Base-by-base conservation (phyloP, 306 rosid genomes). In the Biancaea sappan region DNA sequence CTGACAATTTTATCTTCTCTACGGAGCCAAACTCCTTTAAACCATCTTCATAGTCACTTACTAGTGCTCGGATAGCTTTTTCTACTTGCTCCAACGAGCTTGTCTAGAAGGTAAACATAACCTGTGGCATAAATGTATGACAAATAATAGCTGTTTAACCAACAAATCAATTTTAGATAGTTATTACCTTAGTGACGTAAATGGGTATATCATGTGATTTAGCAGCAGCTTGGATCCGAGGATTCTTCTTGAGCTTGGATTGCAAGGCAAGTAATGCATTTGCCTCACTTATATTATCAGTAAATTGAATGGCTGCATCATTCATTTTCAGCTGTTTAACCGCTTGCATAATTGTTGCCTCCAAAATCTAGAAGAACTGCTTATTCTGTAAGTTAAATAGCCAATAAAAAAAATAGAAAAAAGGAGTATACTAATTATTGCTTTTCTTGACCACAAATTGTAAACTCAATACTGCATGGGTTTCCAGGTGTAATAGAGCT, bases 201-300 rank as follows among this genome's bases (percentile, higher is more conserved):
- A 92, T 77, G 26, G 96, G 96, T 75, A 86, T 84, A 77, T 77
- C 88, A 64, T 77, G 91, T 82, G 99, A 92, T 75, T 77, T 92
- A n/a, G 90, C 92, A 78, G 92, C 99, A 78, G 96, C 88, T 84
- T 92, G 99, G 78, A 94, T 84, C 78, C 92, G 73, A 16, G 93
- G 83, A 83, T 94, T 94, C 83, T 90, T 94, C 82, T 94, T 94
- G 56, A 94, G 89, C 91, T 88, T 90, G 22, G 96, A 80, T 58
- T 88, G 99, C 87, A 94, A 79, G 73, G 91, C 93, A 73, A 94
- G 94, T 37, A 94, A 79, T 12, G 96, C 97, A 72, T 94, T 88
- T 76, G 97, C 99, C 79, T 88, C 91, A 54, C 96, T 92, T 59
- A 92, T 92, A 86, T 94, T 88, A 78, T 94, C 86, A 77, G 96